Percentiles rank a stretch among this genome's conserved stretches.
Evolutionary conservation across 331 rosid genomes (phyloP).

Genomic region (Malus hybrid): DNA sequence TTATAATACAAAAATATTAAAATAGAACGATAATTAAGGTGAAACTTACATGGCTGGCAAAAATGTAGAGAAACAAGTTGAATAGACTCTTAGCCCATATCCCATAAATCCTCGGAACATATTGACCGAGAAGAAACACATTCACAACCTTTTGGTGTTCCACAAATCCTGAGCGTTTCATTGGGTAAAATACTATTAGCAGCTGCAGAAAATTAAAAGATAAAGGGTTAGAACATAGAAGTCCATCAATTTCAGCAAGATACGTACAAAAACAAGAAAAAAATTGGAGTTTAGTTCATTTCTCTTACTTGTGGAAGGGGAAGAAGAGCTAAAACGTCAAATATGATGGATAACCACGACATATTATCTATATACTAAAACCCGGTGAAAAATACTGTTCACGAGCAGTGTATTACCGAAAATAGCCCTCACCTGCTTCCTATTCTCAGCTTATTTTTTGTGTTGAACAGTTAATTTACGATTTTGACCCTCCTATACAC

Average conservation of each 20-base stretch:
- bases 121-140: constrained; percentile 7
- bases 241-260: neutral
- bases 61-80: constrained; percentile 25
- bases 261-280: neutral
- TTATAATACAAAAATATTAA: too few species aligned
- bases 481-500: too few species aligned
- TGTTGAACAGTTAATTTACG: too few species aligned
- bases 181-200: neutral
- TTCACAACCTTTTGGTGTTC: neutral
- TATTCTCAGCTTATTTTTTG: too few species aligned
- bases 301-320: neutral
- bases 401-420: too few species aligned
- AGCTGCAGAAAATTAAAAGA: neutral
- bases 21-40: too few species aligned
- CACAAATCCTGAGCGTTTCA: constrained; percentile 5
- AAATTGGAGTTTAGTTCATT: neutral
- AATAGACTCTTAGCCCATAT: constrained; percentile 24
- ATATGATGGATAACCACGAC: neutral
- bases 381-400: too few species aligned
- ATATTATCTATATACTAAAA: too few species aligned
- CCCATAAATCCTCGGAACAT: constrained; percentile 16
- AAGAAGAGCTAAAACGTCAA: constrained; percentile 3
- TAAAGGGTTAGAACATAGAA: neutral
- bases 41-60: constrained; percentile 28
- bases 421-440: too few species aligned